Conservation (phyloP, 805 yeast genomes). For the Yarrowia alimentaria region DNA sequence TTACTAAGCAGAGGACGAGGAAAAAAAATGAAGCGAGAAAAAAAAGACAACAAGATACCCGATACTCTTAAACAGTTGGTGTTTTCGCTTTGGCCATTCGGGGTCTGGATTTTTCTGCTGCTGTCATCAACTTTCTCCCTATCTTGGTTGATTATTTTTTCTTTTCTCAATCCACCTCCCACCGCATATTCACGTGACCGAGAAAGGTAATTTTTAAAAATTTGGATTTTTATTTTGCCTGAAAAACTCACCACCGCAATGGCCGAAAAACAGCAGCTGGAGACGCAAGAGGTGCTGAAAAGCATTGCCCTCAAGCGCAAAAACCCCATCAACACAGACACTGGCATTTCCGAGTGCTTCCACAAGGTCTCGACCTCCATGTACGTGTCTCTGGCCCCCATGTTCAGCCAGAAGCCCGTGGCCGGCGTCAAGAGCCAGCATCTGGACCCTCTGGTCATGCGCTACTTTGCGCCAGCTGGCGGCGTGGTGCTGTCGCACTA, state of each 20-base stretch:
- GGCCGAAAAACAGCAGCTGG: neutral
- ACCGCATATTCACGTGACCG: constrained; percentile 22
- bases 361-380: constrained; percentile 57
- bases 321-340: constrained; percentile 35
- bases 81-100: neutral
- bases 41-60: too few species aligned
- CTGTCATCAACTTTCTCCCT: neutral
- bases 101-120: neutral
- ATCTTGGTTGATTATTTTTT: neutral
- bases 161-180: too few species aligned
- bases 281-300: constrained; percentile 26
- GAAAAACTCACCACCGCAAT: constrained; percentile 10
- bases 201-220: constrained; percentile 11
- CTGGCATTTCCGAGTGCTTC: constrained; percentile 59
- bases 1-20: too few species aligned
- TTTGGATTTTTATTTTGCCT: constrained; percentile 7
- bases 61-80: too few species aligned
- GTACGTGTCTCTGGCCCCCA: constrained; percentile 87
- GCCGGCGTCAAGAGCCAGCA: constrained; percentile 85
- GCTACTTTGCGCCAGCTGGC: constrained; percentile 63
- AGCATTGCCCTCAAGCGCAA: constrained; percentile 22
- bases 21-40: too few species aligned
- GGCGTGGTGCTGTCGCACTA: constrained; percentile 86
- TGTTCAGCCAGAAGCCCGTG: constrained; percentile 62
- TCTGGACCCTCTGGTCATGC: constrained; percentile 85